These are phyloP conservation scores for Lasiosphaeria hispida DNA, from an alignment of 495 filamentous ascomycete genomes.

Conservation along the genomic window DNA sequence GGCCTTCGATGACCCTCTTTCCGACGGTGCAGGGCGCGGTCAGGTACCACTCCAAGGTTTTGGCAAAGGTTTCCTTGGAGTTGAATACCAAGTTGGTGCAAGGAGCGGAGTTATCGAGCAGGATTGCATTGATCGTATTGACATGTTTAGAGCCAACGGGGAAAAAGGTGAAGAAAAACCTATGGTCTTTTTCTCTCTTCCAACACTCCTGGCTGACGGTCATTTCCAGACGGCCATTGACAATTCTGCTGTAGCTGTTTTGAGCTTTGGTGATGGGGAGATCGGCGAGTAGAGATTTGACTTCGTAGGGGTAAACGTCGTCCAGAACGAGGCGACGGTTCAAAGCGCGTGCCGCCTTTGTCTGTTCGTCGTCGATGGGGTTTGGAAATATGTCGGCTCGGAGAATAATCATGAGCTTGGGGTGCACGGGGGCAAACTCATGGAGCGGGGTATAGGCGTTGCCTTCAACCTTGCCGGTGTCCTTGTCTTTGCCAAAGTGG, in stretches of 20 bases:
- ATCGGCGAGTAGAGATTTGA: conserved; percentile 30
- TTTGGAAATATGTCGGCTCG: conserved; percentile 30
- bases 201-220: conserved; percentile 17
- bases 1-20: conserved; percentile 17
- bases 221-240: conserved; percentile 23
- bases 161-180: conserved; percentile 45
- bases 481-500: conserved; percentile 12
- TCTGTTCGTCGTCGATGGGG: conserved; percentile 20
- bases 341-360: conserved; percentile 12
- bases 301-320: conserved; percentile 5
- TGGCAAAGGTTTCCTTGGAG: conserved; percentile 14
- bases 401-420: conserved; percentile 49
- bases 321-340: conserved; percentile 2
- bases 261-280: conserved; percentile 39
- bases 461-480: conserved; percentile 23
- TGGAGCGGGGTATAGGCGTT: conserved; percentile 29
- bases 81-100: conserved; percentile 33
- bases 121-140: conserved; percentile 41
- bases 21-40: conserved; percentile 13
- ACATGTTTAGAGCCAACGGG: conserved; percentile 32
- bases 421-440: conserved; percentile 47
- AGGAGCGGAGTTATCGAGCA: conserved; percentile 36
- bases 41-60: conserved; percentile 37
- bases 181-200: conserved; percentile 18
- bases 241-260: conserved; percentile 38